These are phyloP conservation scores for Mentha longifolia DNA, from an alignment of 257 asterid genomes.

Conservation along the genomic window DNA sequence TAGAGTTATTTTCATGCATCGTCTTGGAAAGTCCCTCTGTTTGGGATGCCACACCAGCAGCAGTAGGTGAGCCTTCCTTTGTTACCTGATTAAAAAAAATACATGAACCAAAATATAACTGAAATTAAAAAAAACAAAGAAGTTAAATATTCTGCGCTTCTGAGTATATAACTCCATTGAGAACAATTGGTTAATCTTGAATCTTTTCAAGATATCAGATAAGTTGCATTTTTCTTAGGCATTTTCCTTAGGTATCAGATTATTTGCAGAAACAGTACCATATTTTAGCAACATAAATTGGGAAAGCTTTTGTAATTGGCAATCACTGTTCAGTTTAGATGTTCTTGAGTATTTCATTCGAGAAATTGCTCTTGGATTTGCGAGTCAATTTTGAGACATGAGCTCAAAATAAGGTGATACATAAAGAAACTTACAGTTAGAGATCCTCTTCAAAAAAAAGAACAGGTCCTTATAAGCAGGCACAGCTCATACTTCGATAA, in stretches of 20 bases:
- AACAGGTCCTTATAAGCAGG: neutral
- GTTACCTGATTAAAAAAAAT: slow-evolving; percentile 36
- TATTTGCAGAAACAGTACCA: neutral
- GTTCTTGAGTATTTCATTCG: neutral
- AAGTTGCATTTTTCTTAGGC: neutral
- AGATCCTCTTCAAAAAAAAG: neutral
- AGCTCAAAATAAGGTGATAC: neutral
- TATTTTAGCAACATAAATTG: neutral
- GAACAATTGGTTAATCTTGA: neutral
- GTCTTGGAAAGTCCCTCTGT: slow-evolving; percentile 26
- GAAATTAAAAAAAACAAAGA: neutral
- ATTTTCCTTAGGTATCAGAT: too few relatives aligned
- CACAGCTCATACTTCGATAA: neutral
- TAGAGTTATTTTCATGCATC: slow-evolving; percentile 24
- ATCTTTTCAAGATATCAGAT: neutral
- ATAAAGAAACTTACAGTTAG: neutral
- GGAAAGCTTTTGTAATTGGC: neutral
- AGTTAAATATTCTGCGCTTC: neutral
- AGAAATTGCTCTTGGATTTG: slow-evolving; percentile 16
- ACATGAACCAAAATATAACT: neutral
- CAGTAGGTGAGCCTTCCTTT: slow-evolving; percentile 31
- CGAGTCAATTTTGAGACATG: neutral
- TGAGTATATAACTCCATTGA: neutral
- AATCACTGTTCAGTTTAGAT: neutral
- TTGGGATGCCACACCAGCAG: slow-evolving; percentile 23